A percentile compares a stretch with the other conserved stretches of the same genome.
Evolutionary conservation across 805 yeast genomes (phyloP).

Genomic region (Cyberlindnera amylophila): DNA sequence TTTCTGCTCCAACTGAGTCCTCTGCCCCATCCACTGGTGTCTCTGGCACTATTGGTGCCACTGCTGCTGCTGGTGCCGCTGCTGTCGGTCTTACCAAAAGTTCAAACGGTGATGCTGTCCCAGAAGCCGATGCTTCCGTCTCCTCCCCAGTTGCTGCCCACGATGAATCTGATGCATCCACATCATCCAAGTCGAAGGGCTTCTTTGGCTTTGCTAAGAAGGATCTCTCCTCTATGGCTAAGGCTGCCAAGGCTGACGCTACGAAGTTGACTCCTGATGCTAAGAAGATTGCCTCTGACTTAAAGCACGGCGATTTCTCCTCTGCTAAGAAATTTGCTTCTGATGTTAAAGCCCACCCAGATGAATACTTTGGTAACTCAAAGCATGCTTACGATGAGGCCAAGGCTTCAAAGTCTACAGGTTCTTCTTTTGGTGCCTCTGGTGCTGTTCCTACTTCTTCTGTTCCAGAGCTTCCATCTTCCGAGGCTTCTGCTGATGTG

Average conservation of each 20-base stretch:
- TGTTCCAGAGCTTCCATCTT: neutral
- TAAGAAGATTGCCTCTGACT: conserved; percentile 17
- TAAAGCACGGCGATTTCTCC: conserved; percentile 12
- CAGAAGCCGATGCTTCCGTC: neutral
- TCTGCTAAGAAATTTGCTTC: conserved; percentile 11
- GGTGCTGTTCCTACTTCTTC: neutral
- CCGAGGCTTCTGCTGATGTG: neutral
- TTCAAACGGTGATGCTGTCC: neutral
- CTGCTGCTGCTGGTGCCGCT: no score
- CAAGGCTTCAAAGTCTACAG: neutral
- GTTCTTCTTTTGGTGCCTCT: no score
- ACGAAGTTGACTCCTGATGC: conserved; percentile 21
- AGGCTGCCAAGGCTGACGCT: conserved; percentile 12
- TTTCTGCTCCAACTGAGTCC: no score
- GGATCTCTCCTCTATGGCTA: conserved; percentile 8
- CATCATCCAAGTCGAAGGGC: conserved; percentile 7
- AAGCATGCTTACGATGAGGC: conserved; percentile 3
- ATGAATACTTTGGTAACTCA: conserved; percentile 11
- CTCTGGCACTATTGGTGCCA: neutral
- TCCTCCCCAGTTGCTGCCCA: neutral
- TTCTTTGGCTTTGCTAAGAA: conserved; percentile 11
- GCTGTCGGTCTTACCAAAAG: neutral
- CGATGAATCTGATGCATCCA: conserved; percentile 1
- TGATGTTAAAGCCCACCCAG: conserved; percentile 9
- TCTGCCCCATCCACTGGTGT: neutral